These are phyloP conservation scores for Melaleuca quinquenervia DNA, from an alignment of 345 rosid species.

Conservation along the genomic window DNA sequence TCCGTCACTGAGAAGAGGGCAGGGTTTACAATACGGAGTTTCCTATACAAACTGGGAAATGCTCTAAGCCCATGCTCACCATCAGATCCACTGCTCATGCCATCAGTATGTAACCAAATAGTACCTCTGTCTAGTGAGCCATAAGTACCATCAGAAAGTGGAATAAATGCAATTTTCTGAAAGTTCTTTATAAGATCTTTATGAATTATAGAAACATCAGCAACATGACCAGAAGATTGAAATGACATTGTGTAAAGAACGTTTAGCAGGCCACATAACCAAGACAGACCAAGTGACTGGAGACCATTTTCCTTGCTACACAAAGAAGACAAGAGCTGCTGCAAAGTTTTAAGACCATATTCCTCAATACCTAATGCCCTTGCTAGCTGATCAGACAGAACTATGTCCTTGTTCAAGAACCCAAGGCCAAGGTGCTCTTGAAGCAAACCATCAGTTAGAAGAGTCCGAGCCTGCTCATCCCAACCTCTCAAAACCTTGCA, in stretches of 20 bases:
- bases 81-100: conserved; percentile 20
- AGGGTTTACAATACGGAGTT: conserved; percentile 60
- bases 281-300: conserved; percentile 50
- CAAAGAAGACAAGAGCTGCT: conserved; percentile 50
- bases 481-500: conserved; percentile 90
- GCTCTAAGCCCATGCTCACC: conserved; percentile 42
- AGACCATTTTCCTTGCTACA: conserved; percentile 46
- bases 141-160: conserved; percentile 74
- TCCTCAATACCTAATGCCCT: conserved; percentile 75
- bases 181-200: conserved; percentile 36
- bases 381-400: conserved; percentile 72
- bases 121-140: conserved; percentile 65
- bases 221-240: conserved; percentile 34
- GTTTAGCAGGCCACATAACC: conserved; percentile 67
- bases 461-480: conserved; percentile 50
- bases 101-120: conserved; percentile 76
- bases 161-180: conserved; percentile 59
- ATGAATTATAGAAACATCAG: conserved; percentile 21
- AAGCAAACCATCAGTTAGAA: conserved; percentile 58
- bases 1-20: conserved; percentile 42
- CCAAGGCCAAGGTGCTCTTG: conserved; percentile 80
- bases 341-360: conserved; percentile 62
- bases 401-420: conserved; percentile 62
- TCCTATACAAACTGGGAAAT: conserved; percentile 62
- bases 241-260: conserved; percentile 37